Percentiles rank a stretch among this genome's conserved stretches.
phyloP scores from a whole-genome alignment of 2,329 filamentous ascomycete genomes.

The Tricladium varicosporioides region DNA sequence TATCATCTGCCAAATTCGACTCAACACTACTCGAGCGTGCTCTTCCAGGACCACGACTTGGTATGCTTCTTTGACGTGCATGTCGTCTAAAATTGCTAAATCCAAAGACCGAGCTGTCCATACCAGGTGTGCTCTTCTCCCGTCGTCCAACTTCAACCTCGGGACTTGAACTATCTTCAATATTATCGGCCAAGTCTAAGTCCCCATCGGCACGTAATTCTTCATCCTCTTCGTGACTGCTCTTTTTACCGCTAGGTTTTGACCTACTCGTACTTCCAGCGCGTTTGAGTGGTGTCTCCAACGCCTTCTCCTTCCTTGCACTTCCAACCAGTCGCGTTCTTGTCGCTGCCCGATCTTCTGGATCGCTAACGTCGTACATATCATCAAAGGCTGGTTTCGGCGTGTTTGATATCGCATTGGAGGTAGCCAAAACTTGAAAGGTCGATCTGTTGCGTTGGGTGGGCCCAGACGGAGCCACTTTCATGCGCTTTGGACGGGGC shows the following conservation, averaged over 20 bases:
- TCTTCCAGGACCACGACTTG: slow-evolving; percentile 22
- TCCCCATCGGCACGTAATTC: slow-evolving; percentile 5
- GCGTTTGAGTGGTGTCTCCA: slow-evolving; percentile 1
- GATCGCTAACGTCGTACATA: slow-evolving; percentile 33
- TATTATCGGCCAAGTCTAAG: slow-evolving; percentile 13
- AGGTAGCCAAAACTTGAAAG: slow-evolving; percentile 10
- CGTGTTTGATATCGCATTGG: slow-evolving; percentile 5
- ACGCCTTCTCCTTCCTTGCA: slow-evolving; percentile 21
- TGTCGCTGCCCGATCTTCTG: slow-evolving; percentile 18
- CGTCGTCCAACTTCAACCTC: slow-evolving; percentile 30
- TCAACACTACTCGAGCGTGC: slow-evolving; percentile 34
- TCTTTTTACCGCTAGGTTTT: neutral
- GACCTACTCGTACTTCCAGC: neutral
- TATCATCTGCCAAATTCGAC: slow-evolving; percentile 29
- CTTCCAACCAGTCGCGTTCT: slow-evolving; percentile 19
- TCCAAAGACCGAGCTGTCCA: slow-evolving; percentile 42
- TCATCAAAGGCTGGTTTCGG: slow-evolving; percentile 25
- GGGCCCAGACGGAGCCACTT: slow-evolving; percentile 32
- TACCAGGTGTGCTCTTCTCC: slow-evolving; percentile 22
- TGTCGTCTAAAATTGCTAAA: slow-evolving; percentile 55
- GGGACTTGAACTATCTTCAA: slow-evolving; percentile 28
- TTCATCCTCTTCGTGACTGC: neutral
- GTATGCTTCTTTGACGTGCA: slow-evolving; percentile 45
- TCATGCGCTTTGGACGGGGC: slow-evolving; percentile 36
- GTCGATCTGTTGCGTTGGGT: slow-evolving; percentile 22